Evolutionary conservation across 176 grass and related monocot genomes (phyloP), one percentile per base, ranked within the genome.

Genomic region (Bonia amplexicaulis): DNA sequence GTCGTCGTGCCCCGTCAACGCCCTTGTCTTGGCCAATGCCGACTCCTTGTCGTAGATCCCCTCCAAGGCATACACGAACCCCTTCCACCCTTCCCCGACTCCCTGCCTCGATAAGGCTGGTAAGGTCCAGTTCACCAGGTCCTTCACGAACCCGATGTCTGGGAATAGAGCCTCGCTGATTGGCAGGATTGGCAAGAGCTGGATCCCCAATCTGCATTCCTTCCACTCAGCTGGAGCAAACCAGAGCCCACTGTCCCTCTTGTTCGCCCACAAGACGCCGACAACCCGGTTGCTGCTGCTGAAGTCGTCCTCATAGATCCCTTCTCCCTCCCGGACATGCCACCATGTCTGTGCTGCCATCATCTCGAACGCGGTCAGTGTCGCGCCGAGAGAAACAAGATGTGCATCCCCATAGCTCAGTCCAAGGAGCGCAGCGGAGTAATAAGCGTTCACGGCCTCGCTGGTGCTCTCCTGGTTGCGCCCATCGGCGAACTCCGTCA

Each of bases 391-490:
- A 1, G 90, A 64, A 42, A 83, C 86, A 3, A 99, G 90, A 48
- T 96, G 90, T 10, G 90, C 59, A 52, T 99, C 96, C 3, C 93
- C 96, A 27, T 91, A 99, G 92, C 91, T 94, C 60, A 96, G 51
- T 27, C 96, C 96, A 2, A 99, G 64, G 8, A 99, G 89, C 20
- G 91, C 91, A 3, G 96, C 90, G 0, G 93, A 96, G 78, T 99
- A 94, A 54, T 99, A 94, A 11, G 86, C 93, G 31, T 96, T 99
- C 59, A 94, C 92, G 7, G 91, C 93, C 79, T 96, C 96, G 19
- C 96, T 99, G 0, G 96, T 94, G 86, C 96, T 99, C 81, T 99
- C 96, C 83, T 99, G 96, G 78, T 99, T 99, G 60, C 96, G 93
- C 17, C 96, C 96, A 76, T 96, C 91, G 0, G 59, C 90, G 25